Conservation (phyloP, 108 stramenopile genomes). For the Aureococcus anophagefferens region DNA sequence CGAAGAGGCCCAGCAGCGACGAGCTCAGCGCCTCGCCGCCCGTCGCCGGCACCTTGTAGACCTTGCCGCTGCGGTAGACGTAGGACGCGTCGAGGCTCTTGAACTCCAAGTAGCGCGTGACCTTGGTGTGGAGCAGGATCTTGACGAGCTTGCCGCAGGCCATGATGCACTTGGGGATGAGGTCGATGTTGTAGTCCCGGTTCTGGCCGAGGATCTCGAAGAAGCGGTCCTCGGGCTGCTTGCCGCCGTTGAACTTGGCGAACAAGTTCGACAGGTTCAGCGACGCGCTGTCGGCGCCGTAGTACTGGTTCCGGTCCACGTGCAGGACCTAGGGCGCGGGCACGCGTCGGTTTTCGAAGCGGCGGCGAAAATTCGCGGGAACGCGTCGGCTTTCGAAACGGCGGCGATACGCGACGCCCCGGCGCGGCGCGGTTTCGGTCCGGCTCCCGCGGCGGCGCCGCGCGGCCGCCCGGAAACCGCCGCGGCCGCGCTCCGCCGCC, state of each 20-base stretch:
- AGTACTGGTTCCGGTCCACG: conserved; percentile 93
- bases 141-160: conserved; percentile 96
- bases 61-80: conserved; percentile 85
- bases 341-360: not conserved
- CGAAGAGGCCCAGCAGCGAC: conserved; percentile 90
- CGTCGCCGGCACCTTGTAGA: conserved; percentile 82
- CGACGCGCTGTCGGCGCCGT: conserved; percentile 95
- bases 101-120: conserved; percentile 94
- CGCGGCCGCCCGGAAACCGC: no score
- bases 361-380: no score
- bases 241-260: conserved; percentile 5
- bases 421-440: no score
- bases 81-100: conserved; percentile 88
- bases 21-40: conserved; percentile 76
- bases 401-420: no score
- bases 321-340: conserved; percentile 80
- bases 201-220: conserved; percentile 57
- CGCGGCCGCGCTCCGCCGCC: not conserved
- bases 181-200: conserved; percentile 96
- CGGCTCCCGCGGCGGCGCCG: no score
- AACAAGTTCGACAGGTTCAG: conserved; percentile 79
- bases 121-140: conserved; percentile 94
- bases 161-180: conserved; percentile 99
- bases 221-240: not conserved
- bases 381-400: no score